Base-by-base conservation (phyloP, 345 rosid genomes). In the Raphanus raphanistrum region DNA sequence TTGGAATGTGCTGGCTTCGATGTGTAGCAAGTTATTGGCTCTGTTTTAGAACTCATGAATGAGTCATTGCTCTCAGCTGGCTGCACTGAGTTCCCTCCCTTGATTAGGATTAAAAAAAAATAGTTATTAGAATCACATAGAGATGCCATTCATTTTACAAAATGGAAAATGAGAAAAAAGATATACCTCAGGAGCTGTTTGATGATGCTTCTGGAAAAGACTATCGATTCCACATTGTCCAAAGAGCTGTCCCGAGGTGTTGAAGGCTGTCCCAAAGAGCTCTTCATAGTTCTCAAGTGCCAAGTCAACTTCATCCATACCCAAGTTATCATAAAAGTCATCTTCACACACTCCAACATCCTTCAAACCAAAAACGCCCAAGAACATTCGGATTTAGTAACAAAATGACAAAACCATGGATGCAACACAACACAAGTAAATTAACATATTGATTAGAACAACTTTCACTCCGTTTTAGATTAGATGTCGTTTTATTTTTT, bases 251-350 rank as follows among this genome's bases (percentile, higher is more conserved):
- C 89, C 96, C 2, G 94, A 81, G 64, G 90, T 80, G 82, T 88
- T 90, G 26, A 92, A 90, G 69, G 94, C 84, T 13, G 84, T 76
- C n/a, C 98, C 96, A 72, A 95, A 95, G 65, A 95, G 96, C 81
- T 95, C 98, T 79, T 95, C 99, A 81, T 92, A 92, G 80, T 92
- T 90, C 82, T 95, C 98, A 61, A 91, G 84, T 76, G 82, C 88
- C 87, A 95, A 76, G 74, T 89, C 97, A 81, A 95, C 70, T 84
- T 91, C 98, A 86, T 90, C 98, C 94, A 92, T 92, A 82, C 89
- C 79, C 10, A 92, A 84, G 76, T 89, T 92, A 16, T 72, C 92
- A 75, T 86, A 92, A 45, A 88, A 76, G 63, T 84, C 89, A 83
- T 88, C 93, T 70, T 76, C 72, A 77, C 83, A 82, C 25, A 68